Conservation (phyloP, 768 basidiomycete species). For the Kwoniella europaea region DNA sequence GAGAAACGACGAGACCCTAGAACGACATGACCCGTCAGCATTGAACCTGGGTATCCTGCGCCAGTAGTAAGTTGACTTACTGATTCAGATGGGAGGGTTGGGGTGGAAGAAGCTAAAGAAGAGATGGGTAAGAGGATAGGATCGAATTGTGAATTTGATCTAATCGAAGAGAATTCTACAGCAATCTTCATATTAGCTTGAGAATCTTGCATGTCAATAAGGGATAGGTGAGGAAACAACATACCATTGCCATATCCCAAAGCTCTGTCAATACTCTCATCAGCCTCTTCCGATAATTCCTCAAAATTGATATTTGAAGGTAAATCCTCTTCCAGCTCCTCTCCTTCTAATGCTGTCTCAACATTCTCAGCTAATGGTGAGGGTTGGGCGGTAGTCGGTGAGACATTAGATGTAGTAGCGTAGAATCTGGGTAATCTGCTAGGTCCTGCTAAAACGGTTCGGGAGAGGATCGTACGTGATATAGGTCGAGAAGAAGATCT, state of each 20-base stretch:
- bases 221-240: neutral
- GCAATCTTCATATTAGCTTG: neutral
- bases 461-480: constrained; percentile 29
- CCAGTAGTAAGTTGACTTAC: constrained; percentile 28
- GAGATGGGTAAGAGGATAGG: constrained; percentile 52
- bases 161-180: neutral
- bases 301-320: constrained; percentile 27
- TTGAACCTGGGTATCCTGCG: neutral
- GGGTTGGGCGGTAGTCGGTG: neutral
- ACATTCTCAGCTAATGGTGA: neutral
- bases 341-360: neutral
- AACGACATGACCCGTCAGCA: neutral
- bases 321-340: constrained; percentile 11
- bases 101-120: constrained; percentile 46
- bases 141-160: constrained; percentile 16
- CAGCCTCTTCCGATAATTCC: constrained; percentile 22
- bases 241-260: constrained; percentile 6
- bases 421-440: constrained; percentile 15
- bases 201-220: too few relatives aligned
- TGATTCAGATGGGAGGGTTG: constrained; percentile 39
- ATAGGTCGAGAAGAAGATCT: constrained; percentile 18
- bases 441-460: constrained; percentile 27
- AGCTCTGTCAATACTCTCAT: constrained; percentile 12
- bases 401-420: constrained; percentile 18
- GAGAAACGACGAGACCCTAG: constrained; percentile 53